A percentile compares a stretch with the other conserved stretches of the same genome.
Evolutionary conservation across 768 basidiomycete genomes (phyloP).

Genomic region (Lactifluus piperatus): DNA sequence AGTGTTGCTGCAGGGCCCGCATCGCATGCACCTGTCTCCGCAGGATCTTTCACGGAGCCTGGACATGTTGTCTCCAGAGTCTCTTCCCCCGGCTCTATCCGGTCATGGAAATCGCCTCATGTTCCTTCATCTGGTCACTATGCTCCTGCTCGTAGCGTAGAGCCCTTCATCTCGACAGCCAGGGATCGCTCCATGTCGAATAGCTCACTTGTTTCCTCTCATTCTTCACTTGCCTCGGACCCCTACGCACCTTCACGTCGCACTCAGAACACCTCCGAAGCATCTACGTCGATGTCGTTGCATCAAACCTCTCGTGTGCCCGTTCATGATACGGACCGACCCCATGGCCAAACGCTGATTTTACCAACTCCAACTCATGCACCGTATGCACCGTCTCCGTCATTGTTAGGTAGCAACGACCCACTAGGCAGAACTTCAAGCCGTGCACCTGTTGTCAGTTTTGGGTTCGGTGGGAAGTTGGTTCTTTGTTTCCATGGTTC

Average conservation of each 20-base stretch:
- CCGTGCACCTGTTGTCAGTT: conserved; percentile 72
- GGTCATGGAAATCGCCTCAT: conserved; percentile 13
- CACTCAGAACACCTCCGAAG: conserved; percentile 16
- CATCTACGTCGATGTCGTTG: background rate
- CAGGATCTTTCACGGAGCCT: conserved; percentile 20
- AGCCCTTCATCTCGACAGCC: background rate
- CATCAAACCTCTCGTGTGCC: conserved; percentile 6
- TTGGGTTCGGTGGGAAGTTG: conserved; percentile 90
- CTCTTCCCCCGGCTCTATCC: conserved; percentile 20
- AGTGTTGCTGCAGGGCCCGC: conserved; percentile 12
- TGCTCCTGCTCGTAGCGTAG: conserved; percentile 9
- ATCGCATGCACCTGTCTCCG: conserved; percentile 20
- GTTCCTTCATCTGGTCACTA: conserved; percentile 20
- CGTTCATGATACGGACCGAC: conserved; percentile 8
- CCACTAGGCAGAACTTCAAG: conserved; percentile 66
- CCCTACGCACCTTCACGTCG: conserved; percentile 32
- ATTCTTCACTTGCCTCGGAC: conserved; percentile 25
- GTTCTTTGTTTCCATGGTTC: conserved; percentile 81
- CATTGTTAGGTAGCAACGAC: conserved; percentile 73
- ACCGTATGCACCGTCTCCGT: conserved; percentile 79
- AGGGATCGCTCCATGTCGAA: conserved; percentile 37
- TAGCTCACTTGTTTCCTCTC: conserved; percentile 33
- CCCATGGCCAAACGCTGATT: conserved; percentile 22
- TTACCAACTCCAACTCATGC: conserved; percentile 33
- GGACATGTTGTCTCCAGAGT: conserved; percentile 12